Conservation (phyloP, 2,329 filamentous ascomycete genomes). For the Ilyonectria mors-panacis region DNA sequence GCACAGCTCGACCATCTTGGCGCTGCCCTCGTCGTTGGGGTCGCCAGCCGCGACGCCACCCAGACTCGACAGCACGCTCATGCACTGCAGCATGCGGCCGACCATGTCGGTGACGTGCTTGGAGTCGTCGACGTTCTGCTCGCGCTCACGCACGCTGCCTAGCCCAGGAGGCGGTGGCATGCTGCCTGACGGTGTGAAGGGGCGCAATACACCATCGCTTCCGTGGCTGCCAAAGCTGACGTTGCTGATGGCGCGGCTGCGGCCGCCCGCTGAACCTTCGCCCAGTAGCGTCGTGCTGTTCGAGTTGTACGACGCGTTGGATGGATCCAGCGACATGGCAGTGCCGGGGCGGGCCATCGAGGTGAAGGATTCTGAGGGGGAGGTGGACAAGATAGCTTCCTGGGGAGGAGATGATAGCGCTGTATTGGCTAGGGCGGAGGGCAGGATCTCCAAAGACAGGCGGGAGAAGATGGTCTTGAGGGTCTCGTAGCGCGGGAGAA, state of each 20-base stretch:
- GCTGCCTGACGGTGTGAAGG: slow-evolving; percentile 63
- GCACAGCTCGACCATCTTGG: slow-evolving; percentile 85
- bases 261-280: slow-evolving; percentile 69
- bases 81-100: slow-evolving; percentile 94
- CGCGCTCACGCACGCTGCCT: slow-evolving; percentile 66
- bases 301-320: slow-evolving; percentile 83
- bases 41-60: slow-evolving; percentile 63
- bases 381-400: slow-evolving; percentile 66
- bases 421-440: slow-evolving; percentile 66
- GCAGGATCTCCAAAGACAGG: slow-evolving; percentile 84
- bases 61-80: slow-evolving; percentile 88
- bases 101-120: slow-evolving; percentile 94
- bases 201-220: slow-evolving; percentile 62
- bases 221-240: slow-evolving; percentile 76
- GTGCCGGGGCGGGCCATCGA: slow-evolving; percentile 75
- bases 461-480: slow-evolving; percentile 93
- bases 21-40: slow-evolving; percentile 79
- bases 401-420: slow-evolving; percentile 68
- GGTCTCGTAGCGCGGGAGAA: slow-evolving; percentile 89
- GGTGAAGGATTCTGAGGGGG: slow-evolving; percentile 64
- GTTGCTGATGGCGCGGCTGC: slow-evolving; percentile 89
- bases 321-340: slow-evolving; percentile 81
- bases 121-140: slow-evolving; percentile 75
- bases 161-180: slow-evolving; percentile 45
- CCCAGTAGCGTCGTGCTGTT: slow-evolving; percentile 86